A percentile compares a stretch with the other conserved stretches of the same genome.
phyloP scores from a whole-genome alignment of 2,329 filamentous ascomycete species.

The Fusarium sp. region DNA sequence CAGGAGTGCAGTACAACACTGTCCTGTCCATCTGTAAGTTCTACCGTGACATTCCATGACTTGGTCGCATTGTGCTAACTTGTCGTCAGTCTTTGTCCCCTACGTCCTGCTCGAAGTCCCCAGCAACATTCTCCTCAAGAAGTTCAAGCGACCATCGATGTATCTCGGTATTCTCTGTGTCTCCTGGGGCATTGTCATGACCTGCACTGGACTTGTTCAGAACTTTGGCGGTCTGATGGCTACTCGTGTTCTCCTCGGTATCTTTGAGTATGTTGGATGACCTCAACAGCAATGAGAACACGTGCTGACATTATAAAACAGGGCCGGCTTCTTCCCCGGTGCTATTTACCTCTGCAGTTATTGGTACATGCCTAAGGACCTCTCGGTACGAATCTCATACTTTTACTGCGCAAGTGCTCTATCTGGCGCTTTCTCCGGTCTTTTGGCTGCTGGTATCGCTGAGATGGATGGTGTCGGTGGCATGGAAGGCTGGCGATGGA shows the following conservation, averaged over 20 bases:
- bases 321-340: slow-evolving; percentile 74
- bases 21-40: slow-evolving; percentile 67
- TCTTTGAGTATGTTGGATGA: slow-evolving; percentile 62
- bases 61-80: accelerated
- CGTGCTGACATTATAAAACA: slow-evolving; percentile 9
- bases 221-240: slow-evolving; percentile 70
- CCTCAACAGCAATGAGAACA: background rate
- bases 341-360: slow-evolving; percentile 80
- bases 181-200: slow-evolving; percentile 73
- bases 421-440: slow-evolving; percentile 77
- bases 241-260: slow-evolving; percentile 72
- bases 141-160: slow-evolving; percentile 39
- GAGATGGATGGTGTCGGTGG: slow-evolving; percentile 71
- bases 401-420: slow-evolving; percentile 84
- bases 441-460: slow-evolving; percentile 74
- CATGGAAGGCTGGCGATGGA: slow-evolving; percentile 48
- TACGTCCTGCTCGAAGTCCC: slow-evolving; percentile 43
- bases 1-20: slow-evolving; percentile 68
- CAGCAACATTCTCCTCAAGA: slow-evolving; percentile 45
- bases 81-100: slow-evolving; percentile 34
- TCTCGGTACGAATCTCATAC: slow-evolving; percentile 77
- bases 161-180: slow-evolving; percentile 46
- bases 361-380: slow-evolving; percentile 81
- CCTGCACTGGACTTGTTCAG: slow-evolving; percentile 69
- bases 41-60: slow-evolving; percentile 54